A percentile compares a stretch with the other conserved stretches of the same genome.
phyloP scores from a whole-genome alignment of 2,329 filamentous ascomycete species.

The Coleophoma cylindrospora region DNA sequence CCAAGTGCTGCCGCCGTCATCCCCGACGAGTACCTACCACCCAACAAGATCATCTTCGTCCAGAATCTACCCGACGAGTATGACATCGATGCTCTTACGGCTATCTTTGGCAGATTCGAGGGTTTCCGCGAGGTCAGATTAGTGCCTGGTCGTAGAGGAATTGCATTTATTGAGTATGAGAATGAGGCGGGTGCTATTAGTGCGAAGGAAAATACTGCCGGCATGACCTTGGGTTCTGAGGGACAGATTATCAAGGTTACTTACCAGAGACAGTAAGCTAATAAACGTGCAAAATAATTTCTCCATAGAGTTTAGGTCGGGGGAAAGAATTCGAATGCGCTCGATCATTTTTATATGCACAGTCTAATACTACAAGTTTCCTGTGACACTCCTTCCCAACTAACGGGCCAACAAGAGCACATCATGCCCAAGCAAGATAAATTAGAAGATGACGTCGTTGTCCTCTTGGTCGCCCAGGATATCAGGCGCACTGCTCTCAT shows the following conservation, averaged over 20 bases:
- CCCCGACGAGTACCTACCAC: conserved; percentile 95
- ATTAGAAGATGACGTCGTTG: conserved; percentile 79
- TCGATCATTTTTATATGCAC: conserved; percentile 5
- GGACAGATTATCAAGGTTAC: conserved; percentile 86
- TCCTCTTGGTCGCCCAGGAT: conserved; percentile 73
- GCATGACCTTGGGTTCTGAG: conserved; percentile 71
- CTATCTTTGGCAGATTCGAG: conserved; percentile 83
- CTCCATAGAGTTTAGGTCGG: neutral
- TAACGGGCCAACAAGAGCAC: conserved; percentile 3
- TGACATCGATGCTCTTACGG: conserved; percentile 72
- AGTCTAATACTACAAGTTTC: conserved; percentile 22
- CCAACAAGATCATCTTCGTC: conserved; percentile 94
- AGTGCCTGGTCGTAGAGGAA: conserved; percentile 79
- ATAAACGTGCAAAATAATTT: neutral
- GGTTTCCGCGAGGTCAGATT: conserved; percentile 90
- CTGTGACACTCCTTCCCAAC: conserved; percentile 9
- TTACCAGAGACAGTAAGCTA: conserved; percentile 77
- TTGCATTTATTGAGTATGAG: conserved; percentile 97
- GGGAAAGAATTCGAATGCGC: conserved; percentile 7
- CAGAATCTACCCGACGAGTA: conserved; percentile 88
- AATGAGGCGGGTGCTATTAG: conserved; percentile 82
- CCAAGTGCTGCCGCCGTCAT: conserved; percentile 66
- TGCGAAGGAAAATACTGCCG: conserved; percentile 89
- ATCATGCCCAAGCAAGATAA: neutral
- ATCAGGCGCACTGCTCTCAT: conserved; percentile 48